phyloP scores from a whole-genome alignment of 2,329 filamentous ascomycete species.

The Corinectria fuckeliana region DNA sequence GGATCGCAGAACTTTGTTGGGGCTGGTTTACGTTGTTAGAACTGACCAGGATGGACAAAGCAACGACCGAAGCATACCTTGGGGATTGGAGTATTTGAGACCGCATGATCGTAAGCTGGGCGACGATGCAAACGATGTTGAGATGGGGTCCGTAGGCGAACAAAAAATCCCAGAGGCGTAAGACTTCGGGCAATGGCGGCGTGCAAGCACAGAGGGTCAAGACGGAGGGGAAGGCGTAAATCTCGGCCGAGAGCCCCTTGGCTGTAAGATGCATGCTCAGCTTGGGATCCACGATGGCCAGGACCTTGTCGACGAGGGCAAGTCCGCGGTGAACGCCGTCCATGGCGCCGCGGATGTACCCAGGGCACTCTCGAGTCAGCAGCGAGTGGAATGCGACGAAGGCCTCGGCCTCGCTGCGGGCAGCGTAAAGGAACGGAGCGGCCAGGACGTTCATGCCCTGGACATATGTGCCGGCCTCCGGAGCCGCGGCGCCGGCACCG shows the following conservation, averaged over 20 bases:
- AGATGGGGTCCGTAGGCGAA: constrained; percentile 95
- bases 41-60: not conserved
- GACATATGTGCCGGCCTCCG: constrained; percentile 85
- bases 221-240: constrained; percentile 96
- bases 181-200: constrained; percentile 89
- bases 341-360: constrained; percentile 95
- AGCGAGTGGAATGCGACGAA: constrained; percentile 90
- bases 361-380: constrained; percentile 86
- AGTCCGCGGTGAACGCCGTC: constrained; percentile 94
- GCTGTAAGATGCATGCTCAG: constrained; percentile 82
- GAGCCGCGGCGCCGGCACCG: constrained; percentile 56
- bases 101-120: constrained; percentile 87
- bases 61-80: constrained; percentile 62
- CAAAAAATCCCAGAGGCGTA: constrained; percentile 95
- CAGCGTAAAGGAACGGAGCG: constrained; percentile 93
- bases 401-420: constrained; percentile 91
- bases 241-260: constrained; percentile 88
- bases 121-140: constrained; percentile 96
- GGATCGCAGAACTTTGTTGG: constrained; percentile 88
- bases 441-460: constrained; percentile 99
- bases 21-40: constrained; percentile 62
- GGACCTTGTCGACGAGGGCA: constrained; percentile 87
- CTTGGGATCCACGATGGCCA: constrained; percentile 90
- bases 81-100: constrained; percentile 82
- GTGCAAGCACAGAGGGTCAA: constrained; percentile 95